Evolutionary conservation across 441 rosid species (phyloP).

Genomic region (Aquilaria agallochum): DNA sequence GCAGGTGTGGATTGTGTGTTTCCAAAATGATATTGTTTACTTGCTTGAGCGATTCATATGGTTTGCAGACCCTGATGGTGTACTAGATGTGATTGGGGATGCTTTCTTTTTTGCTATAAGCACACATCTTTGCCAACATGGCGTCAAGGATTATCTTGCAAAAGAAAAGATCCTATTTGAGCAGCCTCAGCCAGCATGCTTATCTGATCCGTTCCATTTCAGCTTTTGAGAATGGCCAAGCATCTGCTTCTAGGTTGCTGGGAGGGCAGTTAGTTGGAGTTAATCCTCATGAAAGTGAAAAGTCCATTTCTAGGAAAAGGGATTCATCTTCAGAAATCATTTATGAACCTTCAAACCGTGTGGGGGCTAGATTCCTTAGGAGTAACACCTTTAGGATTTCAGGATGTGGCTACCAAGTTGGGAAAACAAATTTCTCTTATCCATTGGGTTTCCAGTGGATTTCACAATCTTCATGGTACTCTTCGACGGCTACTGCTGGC

Average conservation of each 20-base stretch:
- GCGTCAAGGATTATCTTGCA: conserved; percentile 60
- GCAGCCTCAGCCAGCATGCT: conserved; percentile 30
- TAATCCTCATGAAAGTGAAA: conserved; percentile 16
- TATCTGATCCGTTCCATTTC: conserved; percentile 35
- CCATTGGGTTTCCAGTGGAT: conserved; percentile 34
- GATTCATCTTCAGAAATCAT: conserved; percentile 24
- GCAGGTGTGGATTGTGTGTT: neutral
- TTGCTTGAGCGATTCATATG: conserved; percentile 5
- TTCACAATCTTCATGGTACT: conserved; percentile 29
- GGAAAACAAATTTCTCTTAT: conserved; percentile 28
- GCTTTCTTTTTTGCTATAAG: conserved; percentile 18
- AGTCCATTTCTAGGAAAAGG: conserved; percentile 18
- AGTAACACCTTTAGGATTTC: conserved; percentile 26
- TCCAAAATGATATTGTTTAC: neutral
- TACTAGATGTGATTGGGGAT: conserved; percentile 25
- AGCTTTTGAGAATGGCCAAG: conserved; percentile 28
- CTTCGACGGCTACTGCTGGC: conserved; percentile 57
- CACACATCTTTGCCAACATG: conserved; percentile 34
- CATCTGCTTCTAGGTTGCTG: conserved; percentile 16
- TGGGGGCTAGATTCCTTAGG: conserved; percentile 13
- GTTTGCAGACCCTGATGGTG: conserved; percentile 28
- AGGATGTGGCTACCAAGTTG: conserved; percentile 27
- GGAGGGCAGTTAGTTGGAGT: conserved; percentile 17
- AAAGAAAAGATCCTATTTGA: conserved; percentile 40
- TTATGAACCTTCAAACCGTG: conserved; percentile 16